Conservation (phyloP, 1,139 yeast species). For the Magnusiomyces paraingens region DNA sequence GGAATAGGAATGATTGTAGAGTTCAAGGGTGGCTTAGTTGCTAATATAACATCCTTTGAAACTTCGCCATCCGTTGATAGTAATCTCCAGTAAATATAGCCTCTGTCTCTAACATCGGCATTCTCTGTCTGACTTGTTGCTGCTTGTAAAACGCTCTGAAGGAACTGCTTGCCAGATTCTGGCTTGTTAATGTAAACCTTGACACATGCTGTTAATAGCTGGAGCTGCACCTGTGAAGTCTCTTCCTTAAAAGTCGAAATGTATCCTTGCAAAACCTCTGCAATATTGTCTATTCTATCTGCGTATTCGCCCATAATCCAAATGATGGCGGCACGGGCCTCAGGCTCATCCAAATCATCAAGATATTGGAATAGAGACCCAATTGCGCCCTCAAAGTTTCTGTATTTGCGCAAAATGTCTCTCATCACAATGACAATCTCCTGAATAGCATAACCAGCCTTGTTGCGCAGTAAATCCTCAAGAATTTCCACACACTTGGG, state of each 20-base stretch:
- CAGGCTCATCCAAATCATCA: conserved; percentile 54
- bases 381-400: conserved; percentile 55
- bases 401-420: conserved; percentile 73
- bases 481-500: conserved; percentile 72
- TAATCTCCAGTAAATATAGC: conserved; percentile 90
- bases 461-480: conserved; percentile 66
- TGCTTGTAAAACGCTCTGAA: conserved; percentile 67
- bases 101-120: conserved; percentile 91
- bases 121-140: conserved; percentile 80
- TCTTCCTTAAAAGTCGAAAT: conserved; percentile 64
- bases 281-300: conserved; percentile 54
- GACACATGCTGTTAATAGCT: conserved; percentile 70
- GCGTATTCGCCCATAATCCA: conserved; percentile 92
- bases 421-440: conserved; percentile 70
- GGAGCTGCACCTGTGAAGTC: conserved; percentile 68
- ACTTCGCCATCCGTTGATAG: conserved; percentile 53
- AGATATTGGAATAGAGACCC: conserved; percentile 60
- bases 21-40: conserved; percentile 63
- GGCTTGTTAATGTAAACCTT: conserved; percentile 56
- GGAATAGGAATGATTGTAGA: conserved; percentile 68
- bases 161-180: conserved; percentile 41
- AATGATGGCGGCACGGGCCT: conserved; percentile 67
- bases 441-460: conserved; percentile 72
- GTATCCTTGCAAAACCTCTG: conserved; percentile 41
- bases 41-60: conserved; percentile 48